phyloP scores from a whole-genome alignment of 176 grass and related monocot species.

The Hsuehochloa calcarea region DNA sequence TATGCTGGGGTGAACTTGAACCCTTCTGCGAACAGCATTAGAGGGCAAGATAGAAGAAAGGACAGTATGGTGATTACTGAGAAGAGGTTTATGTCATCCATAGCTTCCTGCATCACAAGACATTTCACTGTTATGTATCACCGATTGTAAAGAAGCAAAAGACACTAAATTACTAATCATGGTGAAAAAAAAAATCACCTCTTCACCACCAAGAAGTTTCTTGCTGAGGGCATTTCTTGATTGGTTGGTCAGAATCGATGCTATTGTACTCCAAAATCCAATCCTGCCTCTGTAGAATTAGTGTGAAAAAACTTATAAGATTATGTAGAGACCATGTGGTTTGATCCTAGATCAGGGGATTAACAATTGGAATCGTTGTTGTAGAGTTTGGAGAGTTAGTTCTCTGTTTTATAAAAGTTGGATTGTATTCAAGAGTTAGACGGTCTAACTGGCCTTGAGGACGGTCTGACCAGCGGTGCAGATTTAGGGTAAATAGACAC shows the following conservation, averaged over 20 bases:
- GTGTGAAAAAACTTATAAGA: neutral
- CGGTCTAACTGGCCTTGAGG: too few relatives aligned
- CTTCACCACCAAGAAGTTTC: conserved; percentile 50
- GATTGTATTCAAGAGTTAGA: too few relatives aligned
- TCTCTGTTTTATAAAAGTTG: too few relatives aligned
- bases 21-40: conserved; percentile 54
- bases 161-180: neutral
- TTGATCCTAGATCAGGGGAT: too few relatives aligned
- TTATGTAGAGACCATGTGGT: too few relatives aligned
- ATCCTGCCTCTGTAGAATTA: conserved; percentile 44
- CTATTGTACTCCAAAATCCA: conserved; percentile 93
- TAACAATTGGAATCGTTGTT: too few relatives aligned
- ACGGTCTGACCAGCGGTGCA: too few relatives aligned
- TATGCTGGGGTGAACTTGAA: conserved; percentile 72
- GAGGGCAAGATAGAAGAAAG: conserved; percentile 60
- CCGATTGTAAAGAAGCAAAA: neutral
- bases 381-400: too few relatives aligned
- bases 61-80: conserved; percentile 66
- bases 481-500: too few relatives aligned
- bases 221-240: conserved; percentile 85
- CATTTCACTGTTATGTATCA: neutral
- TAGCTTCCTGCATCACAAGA: conserved; percentile 45
- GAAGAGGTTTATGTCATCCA: conserved; percentile 82
- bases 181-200: conserved; percentile 31
- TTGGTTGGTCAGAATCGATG: conserved; percentile 74